These are phyloP conservation scores for Aristolochia californica DNA, from an alignment of 164 flowering plant genomes.

Conservation along the genomic window DNA sequence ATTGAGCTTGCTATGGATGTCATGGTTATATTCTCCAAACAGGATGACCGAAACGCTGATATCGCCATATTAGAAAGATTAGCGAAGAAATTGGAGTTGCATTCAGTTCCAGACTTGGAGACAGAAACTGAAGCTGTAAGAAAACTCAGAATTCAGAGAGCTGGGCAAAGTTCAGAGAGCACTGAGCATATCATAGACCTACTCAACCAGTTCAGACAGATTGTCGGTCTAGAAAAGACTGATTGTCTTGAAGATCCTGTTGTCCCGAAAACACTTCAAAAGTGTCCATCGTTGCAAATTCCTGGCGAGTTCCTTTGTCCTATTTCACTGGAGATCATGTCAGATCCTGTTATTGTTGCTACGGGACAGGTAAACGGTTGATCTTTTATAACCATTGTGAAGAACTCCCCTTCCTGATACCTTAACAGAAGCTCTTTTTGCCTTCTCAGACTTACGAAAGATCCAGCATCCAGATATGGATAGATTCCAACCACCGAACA, in stretches of 20 bases:
- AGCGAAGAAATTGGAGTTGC: conserved; percentile 59
- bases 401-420: background rate
- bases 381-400: background rate
- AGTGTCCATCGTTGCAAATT: conserved; percentile 29
- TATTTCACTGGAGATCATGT: conserved; percentile 66
- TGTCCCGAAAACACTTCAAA: conserved; percentile 22
- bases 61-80: conserved; percentile 61
- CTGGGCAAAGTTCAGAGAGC: conserved; percentile 31
- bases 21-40: conserved; percentile 57
- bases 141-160: conserved; percentile 38
- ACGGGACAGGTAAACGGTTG: conserved; percentile 54
- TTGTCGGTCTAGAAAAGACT: conserved; percentile 44
- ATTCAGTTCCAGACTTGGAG: conserved; percentile 41
- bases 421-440: background rate
- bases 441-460: conserved; percentile 55
- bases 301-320: conserved; percentile 78
- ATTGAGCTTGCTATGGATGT: conserved; percentile 85
- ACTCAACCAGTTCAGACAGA: conserved; percentile 42
- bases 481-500: conserved; percentile 56
- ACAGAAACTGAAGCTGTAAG: conserved; percentile 45
- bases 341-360: conserved; percentile 71
- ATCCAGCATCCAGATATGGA: conserved; percentile 72
- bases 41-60: conserved; percentile 58
- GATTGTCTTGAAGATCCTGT: conserved; percentile 26
- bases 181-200: conserved; percentile 41